phyloP scores from a whole-genome alignment of 345 rosid genomes.

The Litchi chinensis region DNA sequence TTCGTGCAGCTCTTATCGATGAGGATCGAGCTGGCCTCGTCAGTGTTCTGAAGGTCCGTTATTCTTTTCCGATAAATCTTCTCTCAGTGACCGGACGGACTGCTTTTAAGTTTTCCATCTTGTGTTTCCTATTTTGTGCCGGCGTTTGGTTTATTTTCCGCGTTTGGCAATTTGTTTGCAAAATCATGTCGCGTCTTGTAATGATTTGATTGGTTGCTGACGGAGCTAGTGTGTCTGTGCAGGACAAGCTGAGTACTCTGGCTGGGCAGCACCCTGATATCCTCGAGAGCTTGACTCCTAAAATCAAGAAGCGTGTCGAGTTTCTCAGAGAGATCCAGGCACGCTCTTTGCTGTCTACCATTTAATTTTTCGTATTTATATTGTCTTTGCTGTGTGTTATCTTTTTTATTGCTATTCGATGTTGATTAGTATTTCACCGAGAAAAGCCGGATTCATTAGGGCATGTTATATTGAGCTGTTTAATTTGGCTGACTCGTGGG shows the following conservation, averaged over 20 bases:
- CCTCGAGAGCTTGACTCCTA: slow-evolving; percentile 62
- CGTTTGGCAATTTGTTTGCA: not conserved
- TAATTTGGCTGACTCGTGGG: too few species aligned
- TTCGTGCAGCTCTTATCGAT: slow-evolving; percentile 60
- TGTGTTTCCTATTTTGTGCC: not conserved
- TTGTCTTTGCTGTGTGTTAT: not conserved
- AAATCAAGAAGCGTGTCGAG: slow-evolving; percentile 87
- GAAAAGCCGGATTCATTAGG: too few species aligned
- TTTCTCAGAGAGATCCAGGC: slow-evolving; percentile 91
- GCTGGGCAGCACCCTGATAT: slow-evolving; percentile 78
- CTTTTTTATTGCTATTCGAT: not conserved
- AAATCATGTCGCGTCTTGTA: not conserved
- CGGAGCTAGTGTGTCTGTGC: slow-evolving; percentile 16
- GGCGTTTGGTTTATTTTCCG: slow-evolving; percentile 6
- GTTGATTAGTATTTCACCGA: not conserved
- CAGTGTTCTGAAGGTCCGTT: slow-evolving; percentile 74
- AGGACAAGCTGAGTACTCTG: slow-evolving; percentile 83
- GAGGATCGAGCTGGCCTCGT: slow-evolving; percentile 80
- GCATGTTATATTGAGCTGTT: not conserved
- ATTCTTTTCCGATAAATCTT: not conserved
- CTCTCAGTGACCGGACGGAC: not conserved
- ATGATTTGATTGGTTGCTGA: not conserved
- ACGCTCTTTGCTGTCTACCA: slow-evolving; percentile 6
- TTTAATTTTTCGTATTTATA: not conserved
- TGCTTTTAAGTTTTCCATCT: not conserved